A percentile compares a stretch with the other conserved stretches of the same genome.
These are phyloP conservation scores for Trichoderma gamsii DNA, from an alignment of 495 filamentous ascomycete species.

Conservation along the genomic window DNA sequence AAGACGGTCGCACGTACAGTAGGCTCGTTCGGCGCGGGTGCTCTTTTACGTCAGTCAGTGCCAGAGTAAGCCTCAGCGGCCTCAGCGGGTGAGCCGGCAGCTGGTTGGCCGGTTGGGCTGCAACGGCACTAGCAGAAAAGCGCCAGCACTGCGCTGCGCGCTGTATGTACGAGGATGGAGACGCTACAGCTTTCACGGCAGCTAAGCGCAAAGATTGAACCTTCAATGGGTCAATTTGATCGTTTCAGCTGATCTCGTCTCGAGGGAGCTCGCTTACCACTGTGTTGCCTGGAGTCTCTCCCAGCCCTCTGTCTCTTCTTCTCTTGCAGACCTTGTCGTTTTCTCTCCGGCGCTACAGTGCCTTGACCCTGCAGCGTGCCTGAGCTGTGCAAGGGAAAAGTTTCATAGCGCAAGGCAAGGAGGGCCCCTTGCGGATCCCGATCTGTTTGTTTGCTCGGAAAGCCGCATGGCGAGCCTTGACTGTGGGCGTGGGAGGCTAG, in stretches of 20 bases:
- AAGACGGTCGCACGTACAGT: neutral
- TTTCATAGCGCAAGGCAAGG: neutral
- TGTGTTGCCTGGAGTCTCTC: neutral
- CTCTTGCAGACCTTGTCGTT: neutral
- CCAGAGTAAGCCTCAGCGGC: neutral
- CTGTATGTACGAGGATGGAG: neutral
- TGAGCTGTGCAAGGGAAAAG: conserved; percentile 1
- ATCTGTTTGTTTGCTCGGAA: neutral
- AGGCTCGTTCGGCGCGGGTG: neutral
- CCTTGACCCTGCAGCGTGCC: conserved; percentile 8
- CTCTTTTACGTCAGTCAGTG: neutral
- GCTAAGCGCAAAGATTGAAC: neutral
- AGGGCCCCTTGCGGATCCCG: neutral
- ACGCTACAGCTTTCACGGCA: neutral
- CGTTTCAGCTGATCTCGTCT: neutral
- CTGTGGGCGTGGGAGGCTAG: neutral
- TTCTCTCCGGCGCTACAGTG: neutral
- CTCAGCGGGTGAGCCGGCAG: neutral
- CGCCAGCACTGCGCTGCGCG: neutral
- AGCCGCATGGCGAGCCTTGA: conserved; percentile 1
- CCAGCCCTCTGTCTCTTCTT: neutral
- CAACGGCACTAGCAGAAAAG: neutral
- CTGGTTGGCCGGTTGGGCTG: conserved; percentile 11
- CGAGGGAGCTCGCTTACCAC: neutral
- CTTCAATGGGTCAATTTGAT: neutral